These are phyloP conservation scores for Melocanna baccifera DNA, from an alignment of 176 grass and related monocot genomes.

Conservation along the genomic window DNA sequence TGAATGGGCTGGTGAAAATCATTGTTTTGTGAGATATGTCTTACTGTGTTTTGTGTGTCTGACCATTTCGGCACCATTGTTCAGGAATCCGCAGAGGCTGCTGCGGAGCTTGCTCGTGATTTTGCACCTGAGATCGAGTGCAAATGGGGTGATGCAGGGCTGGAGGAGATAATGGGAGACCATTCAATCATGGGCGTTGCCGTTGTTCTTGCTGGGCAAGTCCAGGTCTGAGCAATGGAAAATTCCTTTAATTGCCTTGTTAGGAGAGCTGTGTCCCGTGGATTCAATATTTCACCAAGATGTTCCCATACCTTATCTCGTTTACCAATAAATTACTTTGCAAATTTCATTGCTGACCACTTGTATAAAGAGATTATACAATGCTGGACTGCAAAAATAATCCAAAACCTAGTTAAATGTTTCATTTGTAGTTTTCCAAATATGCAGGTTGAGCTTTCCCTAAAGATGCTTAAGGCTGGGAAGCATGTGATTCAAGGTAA, in stretches of 20 bases:
- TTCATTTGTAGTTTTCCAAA: neutral
- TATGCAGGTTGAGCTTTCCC: constrained; percentile 86
- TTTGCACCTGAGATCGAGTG: constrained; percentile 68
- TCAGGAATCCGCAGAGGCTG: constrained; percentile 76
- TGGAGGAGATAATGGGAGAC: constrained; percentile 86
- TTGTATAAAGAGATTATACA: neutral
- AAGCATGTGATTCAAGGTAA: constrained; percentile 99
- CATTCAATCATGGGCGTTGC: constrained; percentile 66
- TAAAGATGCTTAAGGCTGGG: constrained; percentile 79
- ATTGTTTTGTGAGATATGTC: neutral
- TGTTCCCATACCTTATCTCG: neutral
- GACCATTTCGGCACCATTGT: neutral
- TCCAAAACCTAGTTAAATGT: neutral
- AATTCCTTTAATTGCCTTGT: neutral
- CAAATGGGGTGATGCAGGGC: constrained; percentile 85
- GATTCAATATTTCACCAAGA: neutral
- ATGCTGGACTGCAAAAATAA: neutral
- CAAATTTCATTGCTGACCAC: neutral
- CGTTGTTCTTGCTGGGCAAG: constrained; percentile 81
- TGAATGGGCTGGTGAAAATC: neutral
- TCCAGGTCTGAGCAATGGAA: constrained; percentile 56
- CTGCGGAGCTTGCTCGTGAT: constrained; percentile 65
- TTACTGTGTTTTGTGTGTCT: neutral
- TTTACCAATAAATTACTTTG: neutral
- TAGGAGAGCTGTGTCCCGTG: neutral